phyloP scores from a whole-genome alignment of 331 rosid genomes.

The Erythrophleum ivorense region DNA sequence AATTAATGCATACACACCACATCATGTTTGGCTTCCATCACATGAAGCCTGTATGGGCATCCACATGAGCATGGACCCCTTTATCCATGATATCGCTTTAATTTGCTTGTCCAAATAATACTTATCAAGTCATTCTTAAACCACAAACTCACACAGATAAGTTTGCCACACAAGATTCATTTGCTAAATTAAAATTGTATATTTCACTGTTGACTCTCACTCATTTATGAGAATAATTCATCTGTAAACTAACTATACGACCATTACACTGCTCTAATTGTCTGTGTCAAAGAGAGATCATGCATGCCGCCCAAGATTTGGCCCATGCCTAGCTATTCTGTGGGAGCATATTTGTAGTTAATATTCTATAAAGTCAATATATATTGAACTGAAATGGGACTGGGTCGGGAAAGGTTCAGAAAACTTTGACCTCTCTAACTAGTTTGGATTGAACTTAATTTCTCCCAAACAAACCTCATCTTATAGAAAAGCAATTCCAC shows the following conservation, averaged over 20 bases:
- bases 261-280: slow-evolving; percentile 23
- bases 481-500: background rate
- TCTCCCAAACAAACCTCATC: background rate
- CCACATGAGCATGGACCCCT: slow-evolving; percentile 53
- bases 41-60: slow-evolving; percentile 56
- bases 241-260: background rate
- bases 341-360: slow-evolving; percentile 18
- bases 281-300: slow-evolving; percentile 21
- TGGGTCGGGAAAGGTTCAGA: background rate
- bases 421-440: background rate
- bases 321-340: slow-evolving; percentile 40
- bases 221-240: background rate
- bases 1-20: slow-evolving; percentile 39
- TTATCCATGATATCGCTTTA: background rate
- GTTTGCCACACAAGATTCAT: background rate
- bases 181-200: too few species aligned
- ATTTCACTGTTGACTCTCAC: background rate
- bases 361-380: slow-evolving; percentile 13
- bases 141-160: background rate
- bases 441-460: background rate
- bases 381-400: slow-evolving; percentile 24
- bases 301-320: slow-evolving; percentile 43
- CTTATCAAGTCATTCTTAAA: background rate
- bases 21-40: slow-evolving; percentile 34
- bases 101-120: background rate